Base-by-base conservation (phyloP, 139 green algal species). In the Mychonastes homosphaera region DNA sequence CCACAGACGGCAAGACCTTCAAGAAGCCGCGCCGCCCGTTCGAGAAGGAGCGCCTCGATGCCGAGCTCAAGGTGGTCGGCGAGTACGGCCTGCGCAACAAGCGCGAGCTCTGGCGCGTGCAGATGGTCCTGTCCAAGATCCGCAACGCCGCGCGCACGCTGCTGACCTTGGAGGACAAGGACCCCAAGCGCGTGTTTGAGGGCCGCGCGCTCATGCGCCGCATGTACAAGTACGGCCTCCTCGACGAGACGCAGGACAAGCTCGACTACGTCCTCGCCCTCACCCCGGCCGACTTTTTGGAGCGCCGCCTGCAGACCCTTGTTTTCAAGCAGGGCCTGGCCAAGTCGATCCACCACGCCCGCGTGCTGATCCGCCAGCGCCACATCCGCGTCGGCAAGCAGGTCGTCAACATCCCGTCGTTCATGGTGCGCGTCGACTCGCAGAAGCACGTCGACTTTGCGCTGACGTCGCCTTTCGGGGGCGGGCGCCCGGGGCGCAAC, bases 391-490 rank as follows among this genome's bases (percentile, higher is more conserved):
- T 98, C n/a, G 93, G 93, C 73, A 99, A 99, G 88, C 93, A 99
- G 79, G 90, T 99, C 54, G 93, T 99, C 19, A 95, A 98, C 75
- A 84, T 99, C 58, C 83, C 93, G 39, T 95, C 84, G 38, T 99
- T 99, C 86, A 75, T 97, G 65, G 93, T 99, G 54, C 82, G 89
- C 47, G 77, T 97, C 21, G 93, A 99, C 75, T 92, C 79, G 77
- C 90, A 99, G 86, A 98, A 98, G 88, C 93, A 99, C 84, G 96
- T 99, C 69, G 93, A 99, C 87, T 99, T 98, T 69, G 78, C 89
- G 15, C 79, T 98, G 40, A 94, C 90, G 69, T 89, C 72, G 41
- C 91, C 92, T 71, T 97, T 98, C 76, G 91, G 93, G 48, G 92
- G 92, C 62, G 93, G 93, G 69, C 84, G 90, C 45, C 91, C 93